Percentiles rank a stretch among this genome's conserved stretches.
Evolutionary conservation across 108 stramenopile genomes (phyloP).

Genomic region (Cyclostephanos invisitatus): DNA sequence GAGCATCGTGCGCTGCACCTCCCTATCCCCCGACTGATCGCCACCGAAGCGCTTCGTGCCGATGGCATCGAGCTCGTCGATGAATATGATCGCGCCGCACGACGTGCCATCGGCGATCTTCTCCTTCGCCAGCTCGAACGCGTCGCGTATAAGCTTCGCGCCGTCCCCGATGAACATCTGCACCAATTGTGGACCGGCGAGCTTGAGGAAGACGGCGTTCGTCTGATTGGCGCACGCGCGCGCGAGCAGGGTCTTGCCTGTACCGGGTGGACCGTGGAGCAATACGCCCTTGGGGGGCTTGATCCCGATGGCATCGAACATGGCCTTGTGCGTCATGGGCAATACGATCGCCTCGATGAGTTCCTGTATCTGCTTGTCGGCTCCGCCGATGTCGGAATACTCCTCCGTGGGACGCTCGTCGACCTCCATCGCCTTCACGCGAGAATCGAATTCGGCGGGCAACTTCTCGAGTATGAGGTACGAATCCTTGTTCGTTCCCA

Average conservation of each 20-base stretch:
- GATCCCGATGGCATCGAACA: slow-evolving; percentile 98
- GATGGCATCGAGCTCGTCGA: slow-evolving; percentile 99
- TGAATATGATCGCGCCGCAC: slow-evolving; percentile 94
- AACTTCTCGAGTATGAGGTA: slow-evolving; percentile 99
- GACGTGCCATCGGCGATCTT: slow-evolving; percentile 82
- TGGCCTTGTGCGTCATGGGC: slow-evolving; percentile 99
- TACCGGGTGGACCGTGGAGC: slow-evolving; percentile 96
- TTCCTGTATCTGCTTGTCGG: slow-evolving; percentile 99
- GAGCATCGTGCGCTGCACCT: slow-evolving; percentile 99
- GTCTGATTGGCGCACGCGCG: slow-evolving; percentile 99
- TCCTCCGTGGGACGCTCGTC: slow-evolving; percentile 99
- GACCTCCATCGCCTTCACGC: slow-evolving; percentile 99
- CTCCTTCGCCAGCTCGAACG: slow-evolving; percentile 97
- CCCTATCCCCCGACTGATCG: slow-evolving; percentile 97
- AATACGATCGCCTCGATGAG: slow-evolving; percentile 98
- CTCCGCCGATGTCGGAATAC: slow-evolving; percentile 96
- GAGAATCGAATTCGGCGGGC: slow-evolving; percentile 98
- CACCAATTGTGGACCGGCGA: slow-evolving; percentile 98
- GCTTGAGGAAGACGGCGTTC: slow-evolving; percentile 98
- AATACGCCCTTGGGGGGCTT: slow-evolving; percentile 99
- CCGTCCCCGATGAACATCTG: slow-evolving; percentile 99
- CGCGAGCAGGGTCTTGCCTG: slow-evolving; percentile 98
- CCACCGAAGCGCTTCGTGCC: slow-evolving; percentile 99
- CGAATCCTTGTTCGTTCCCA: slow-evolving; percentile 99
- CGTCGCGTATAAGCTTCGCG: slow-evolving; percentile 98